Base-by-base conservation (phyloP, 139 green algal species). In the Yamagishiella unicocca region DNA sequence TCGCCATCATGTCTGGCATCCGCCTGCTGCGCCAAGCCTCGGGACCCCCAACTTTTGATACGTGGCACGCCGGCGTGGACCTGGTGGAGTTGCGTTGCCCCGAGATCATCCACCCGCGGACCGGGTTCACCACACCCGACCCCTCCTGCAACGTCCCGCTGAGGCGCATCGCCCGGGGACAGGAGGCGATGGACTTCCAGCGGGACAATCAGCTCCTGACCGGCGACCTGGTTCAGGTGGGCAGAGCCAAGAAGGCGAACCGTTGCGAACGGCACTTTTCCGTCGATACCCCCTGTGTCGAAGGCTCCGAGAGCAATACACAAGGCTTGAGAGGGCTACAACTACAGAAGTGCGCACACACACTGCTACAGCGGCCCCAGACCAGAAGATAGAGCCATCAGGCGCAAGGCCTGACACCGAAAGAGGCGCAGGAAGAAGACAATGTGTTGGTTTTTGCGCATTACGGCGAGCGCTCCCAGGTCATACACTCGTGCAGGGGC, bases 31-130 rank as follows among this genome's bases (percentile, higher is more conserved):
- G 12, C 64, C 4, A 46, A 42, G 33, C 35, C 4, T 6, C 35
- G 19, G 10, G 4, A 17, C 37, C 67, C 19, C 2, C 5, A 7
- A 17, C 35, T 8, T 8, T 22, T 42, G 35, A 75, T 42, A 9
- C 35, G 67, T 29, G 17, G 22, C 72, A 80, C 27, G 6, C 29
- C 4, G 14, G 22, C 43, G 10, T 54, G 10, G 55, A 83, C 37
- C 27, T 55, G 24, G 76, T 83, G 53, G 76, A 83, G 27, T 24
- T 83, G 76, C 76, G 76, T 22, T 83, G 76, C 37, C 76, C 76
- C 24, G 76, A 83, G 50, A 17, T 38, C 24, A 9, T 42, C 7
- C 25, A 83, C 54, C 7, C 35, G 2, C 8, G 33, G 43, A 43
- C 42, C 1, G 53, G 76, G 6, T 55, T 83, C 7, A 1, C 38